Evolutionary conservation across 2,329 filamentous ascomycete species (phyloP).

Genomic region (Boeremia lycopersici): DNA sequence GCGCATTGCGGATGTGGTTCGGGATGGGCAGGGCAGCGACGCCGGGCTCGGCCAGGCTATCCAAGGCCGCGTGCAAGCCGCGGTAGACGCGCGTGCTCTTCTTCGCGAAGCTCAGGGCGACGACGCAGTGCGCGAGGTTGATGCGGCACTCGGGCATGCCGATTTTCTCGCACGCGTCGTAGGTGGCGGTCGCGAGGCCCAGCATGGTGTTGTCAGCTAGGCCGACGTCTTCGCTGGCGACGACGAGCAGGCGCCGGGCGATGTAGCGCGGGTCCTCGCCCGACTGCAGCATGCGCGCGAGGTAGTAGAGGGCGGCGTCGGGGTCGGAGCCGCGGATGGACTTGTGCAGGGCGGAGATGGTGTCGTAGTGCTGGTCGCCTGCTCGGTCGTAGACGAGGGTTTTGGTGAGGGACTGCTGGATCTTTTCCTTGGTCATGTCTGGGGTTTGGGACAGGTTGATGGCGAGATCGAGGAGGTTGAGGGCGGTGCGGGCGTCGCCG

Average conservation of each 20-base stretch:
- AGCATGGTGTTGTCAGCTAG: slow-evolving; percentile 86
- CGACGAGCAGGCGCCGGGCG: slow-evolving; percentile 89
- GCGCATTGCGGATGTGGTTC: slow-evolving; percentile 87
- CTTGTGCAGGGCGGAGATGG: slow-evolving; percentile 96
- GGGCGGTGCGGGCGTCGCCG: slow-evolving; percentile 88
- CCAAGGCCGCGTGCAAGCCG: slow-evolving; percentile 78
- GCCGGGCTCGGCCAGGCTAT: slow-evolving; percentile 80
- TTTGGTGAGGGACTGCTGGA: slow-evolving; percentile 85
- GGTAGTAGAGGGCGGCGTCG: slow-evolving; percentile 90
- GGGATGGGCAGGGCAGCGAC: slow-evolving; percentile 82
- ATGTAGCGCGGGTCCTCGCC: slow-evolving; percentile 94
- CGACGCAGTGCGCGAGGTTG: slow-evolving; percentile 83
- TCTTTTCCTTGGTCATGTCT: slow-evolving; percentile 71
- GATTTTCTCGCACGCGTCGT: slow-evolving; percentile 87
- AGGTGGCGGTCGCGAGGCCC: slow-evolving; percentile 81
- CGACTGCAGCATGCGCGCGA: slow-evolving; percentile 92
- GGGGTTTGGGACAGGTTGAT: slow-evolving; percentile 73
- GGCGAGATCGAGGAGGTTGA: slow-evolving; percentile 90
- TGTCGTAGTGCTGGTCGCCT: slow-evolving; percentile 97
- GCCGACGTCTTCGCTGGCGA: slow-evolving; percentile 92
- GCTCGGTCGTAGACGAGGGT: slow-evolving; percentile 94
- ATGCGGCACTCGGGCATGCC: slow-evolving; percentile 96
- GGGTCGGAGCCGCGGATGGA: slow-evolving; percentile 85
- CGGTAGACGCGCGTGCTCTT: slow-evolving; percentile 91
- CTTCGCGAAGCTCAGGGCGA: slow-evolving; percentile 78